Evolutionary conservation across 2,329 filamentous ascomycete species (phyloP).

Genomic region (Malbranchea zuffiana): DNA sequence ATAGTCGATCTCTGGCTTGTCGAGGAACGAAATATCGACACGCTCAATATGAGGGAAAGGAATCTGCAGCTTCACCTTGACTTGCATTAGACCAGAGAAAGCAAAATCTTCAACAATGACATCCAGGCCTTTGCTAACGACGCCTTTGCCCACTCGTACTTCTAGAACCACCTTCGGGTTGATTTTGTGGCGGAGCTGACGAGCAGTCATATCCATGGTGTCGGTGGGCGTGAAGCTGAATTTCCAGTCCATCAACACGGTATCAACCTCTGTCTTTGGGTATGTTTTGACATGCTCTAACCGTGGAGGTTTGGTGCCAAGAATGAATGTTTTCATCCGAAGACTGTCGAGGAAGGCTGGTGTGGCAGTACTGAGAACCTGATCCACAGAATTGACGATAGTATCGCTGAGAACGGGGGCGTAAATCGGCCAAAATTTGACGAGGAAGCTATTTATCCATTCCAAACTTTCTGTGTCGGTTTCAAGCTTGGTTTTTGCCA

Average conservation of each 20-base stretch:
- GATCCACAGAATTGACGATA: conserved; percentile 87
- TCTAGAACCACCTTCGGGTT: conserved; percentile 96
- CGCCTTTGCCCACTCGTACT: conserved; percentile 85
- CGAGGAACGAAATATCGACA: conserved; percentile 89
- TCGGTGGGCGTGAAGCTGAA: conserved; percentile 99
- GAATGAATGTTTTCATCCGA: conserved; percentile 82
- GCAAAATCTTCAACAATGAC: conserved; percentile 98
- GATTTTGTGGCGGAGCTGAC: conserved; percentile 87
- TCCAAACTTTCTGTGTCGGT: conserved; percentile 86
- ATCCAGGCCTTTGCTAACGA: conserved; percentile 93
- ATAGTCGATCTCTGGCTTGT: conserved; percentile 82
- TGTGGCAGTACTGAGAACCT: conserved; percentile 85
- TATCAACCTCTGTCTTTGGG: conserved; percentile 86
- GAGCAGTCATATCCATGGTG: conserved; percentile 75
- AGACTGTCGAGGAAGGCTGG: conserved; percentile 88
- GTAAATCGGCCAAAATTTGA: conserved; percentile 99
- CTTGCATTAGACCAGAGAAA: conserved; percentile 87
- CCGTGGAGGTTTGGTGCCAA: conserved; percentile 88
- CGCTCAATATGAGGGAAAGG: conserved; percentile 92
- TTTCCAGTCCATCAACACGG: conserved; percentile 98
- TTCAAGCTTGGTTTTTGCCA: conserved; percentile 77
- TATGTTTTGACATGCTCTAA: conserved; percentile 98
- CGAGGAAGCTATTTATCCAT: conserved; percentile 97
- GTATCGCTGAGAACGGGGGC: conserved; percentile 86
- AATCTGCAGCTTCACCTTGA: conserved; percentile 95